Percentiles rank a stretch among this genome's conserved stretches.
Evolutionary conservation across 805 yeast species (phyloP).

Genomic region (Candida krabiensis): DNA sequence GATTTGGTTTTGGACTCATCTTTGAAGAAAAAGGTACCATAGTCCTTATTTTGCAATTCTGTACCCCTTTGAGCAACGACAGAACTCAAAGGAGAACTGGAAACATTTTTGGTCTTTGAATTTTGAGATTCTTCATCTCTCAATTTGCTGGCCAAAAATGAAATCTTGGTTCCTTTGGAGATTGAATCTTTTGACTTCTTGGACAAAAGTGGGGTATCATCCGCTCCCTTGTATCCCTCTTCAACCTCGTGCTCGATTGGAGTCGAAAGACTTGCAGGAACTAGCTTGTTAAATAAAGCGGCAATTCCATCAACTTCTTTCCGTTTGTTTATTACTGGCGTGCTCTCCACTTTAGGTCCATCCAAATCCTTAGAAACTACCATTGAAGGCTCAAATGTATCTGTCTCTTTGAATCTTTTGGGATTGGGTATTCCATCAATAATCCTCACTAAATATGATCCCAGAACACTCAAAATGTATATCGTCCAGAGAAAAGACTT

Average conservation of each 20-base stretch:
- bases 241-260: slow-evolving; percentile 13
- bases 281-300: slow-evolving; percentile 17
- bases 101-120: neutral
- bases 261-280: slow-evolving; percentile 24
- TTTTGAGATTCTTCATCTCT: slow-evolving; percentile 3
- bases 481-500: slow-evolving; percentile 27
- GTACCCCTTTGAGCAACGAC: neutral
- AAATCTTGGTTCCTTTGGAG: slow-evolving; percentile 9
- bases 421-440: slow-evolving; percentile 29
- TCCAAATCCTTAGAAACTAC: neutral
- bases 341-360: slow-evolving; percentile 3
- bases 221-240: slow-evolving; percentile 3
- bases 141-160: slow-evolving; percentile 17
- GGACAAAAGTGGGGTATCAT: slow-evolving; percentile 15
- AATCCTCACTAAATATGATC: slow-evolving; percentile 12
- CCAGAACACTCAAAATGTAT: slow-evolving; percentile 18
- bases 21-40: slow-evolving; percentile 30
- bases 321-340: slow-evolving; percentile 10
- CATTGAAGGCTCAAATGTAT: neutral
- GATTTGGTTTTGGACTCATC: neutral
- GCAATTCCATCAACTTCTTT: slow-evolving; percentile 12
- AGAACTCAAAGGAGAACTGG: neutral
- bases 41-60: slow-evolving; percentile 12
- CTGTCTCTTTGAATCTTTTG: slow-evolving; percentile 9
- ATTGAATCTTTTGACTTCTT: slow-evolving; percentile 4